Base-by-base conservation (phyloP, 2,329 filamentous ascomycete species). In the Phaeophleospora eucalypticola region DNA sequence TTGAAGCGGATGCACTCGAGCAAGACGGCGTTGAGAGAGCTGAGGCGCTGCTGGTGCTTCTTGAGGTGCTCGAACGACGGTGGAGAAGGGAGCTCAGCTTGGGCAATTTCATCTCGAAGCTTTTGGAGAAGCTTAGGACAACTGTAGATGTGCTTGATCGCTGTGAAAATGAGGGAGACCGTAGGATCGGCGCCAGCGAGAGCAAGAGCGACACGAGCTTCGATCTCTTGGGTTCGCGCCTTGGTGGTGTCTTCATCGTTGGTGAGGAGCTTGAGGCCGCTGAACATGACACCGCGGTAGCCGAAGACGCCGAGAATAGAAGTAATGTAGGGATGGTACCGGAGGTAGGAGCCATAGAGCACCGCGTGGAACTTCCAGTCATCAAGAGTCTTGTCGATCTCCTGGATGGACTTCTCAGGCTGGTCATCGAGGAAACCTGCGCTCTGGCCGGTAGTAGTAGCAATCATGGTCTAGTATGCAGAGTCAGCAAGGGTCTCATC, bases 291-390 rank as follows among this genome's bases (percentile, higher is more conserved):
- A n/a, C n/a, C n/a, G n/a, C n/a, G n/a, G 20, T 43, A 46, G 17
- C 43, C 42, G 17, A 43, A 35, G 4, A 17, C 18, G 14, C 46
- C 43, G 3, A 51, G 16, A 3, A 52, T 29, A 12, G 39, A 32
- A 15, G 49, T 45, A 40, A 59, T 52, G 34, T 43, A 36, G 7
- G 55, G 55, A 21, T 57, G 44, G 37, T 58, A 58, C 10, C 55
- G 50, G 8, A 59, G 40, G 38, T 54, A 60, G 3, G 53, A 49
- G n/a, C 57, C 58, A 15, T 52, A 45, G 2, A 57, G 37, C 4
- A 59, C 45, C 3, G 57, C 37, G 38, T 52, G 40, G 36, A 52
- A 51, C 35, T 53, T 56, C 53, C 52, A 60, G 20, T 39, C 21
- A n/a, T 40, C 24, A 21, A 59, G 19, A 2, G 46, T 39, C 2